Evolutionary conservation across 73 alveolate species (phyloP), one percentile per base, ranked within the genome.

Genomic region (Tetrahymena borealis): DNA sequence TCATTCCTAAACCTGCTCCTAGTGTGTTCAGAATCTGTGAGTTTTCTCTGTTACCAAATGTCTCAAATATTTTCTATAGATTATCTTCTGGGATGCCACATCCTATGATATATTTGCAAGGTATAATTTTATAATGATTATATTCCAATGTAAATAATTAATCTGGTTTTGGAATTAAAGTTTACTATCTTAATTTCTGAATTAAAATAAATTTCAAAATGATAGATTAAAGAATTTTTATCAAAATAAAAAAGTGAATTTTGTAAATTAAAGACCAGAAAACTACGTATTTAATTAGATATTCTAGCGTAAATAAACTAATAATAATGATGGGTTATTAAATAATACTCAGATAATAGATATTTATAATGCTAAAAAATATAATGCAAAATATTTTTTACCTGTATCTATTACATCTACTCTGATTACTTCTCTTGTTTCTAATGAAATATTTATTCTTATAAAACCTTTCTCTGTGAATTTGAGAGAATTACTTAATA

Each of bases 1-100:
- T 94, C 79, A 94, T 41, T 7, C 97, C 97, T 11, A 94, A 42
- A 2, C 97, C 97, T 6, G 93, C 91, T 10, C 97, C 97, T 15
- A 91, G 37, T 7, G 93, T 91, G 37, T 94, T 94, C 11, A 91
- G 20, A 37, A 18, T 16, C 16, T 39, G 11, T 24, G 92, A 10
- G 33, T 33, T 16, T 4, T 78, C 85, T 11, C 85, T 90, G 41
- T 91, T 94, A 4, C 95, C 95, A 94, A 94, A 94, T 8, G 93
- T 16, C 18, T 91, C 77, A 92, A 94, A 94, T 32, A 94, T 39
- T 10, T 94, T 40, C 2, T 39, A 32, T 1, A 32, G 9, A 38
- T 92, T 91, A 35, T 79, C 93, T 37, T 91, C 43, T 35, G 90
- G 60, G 1, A 94, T 91, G 10, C 97, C 97, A 24, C 85, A 60